Evolutionary conservation across 2,329 filamentous ascomycete genomes (phyloP), one percentile per base, ranked within the genome.

Genomic region (Neocatenulostroma microsporum): DNA sequence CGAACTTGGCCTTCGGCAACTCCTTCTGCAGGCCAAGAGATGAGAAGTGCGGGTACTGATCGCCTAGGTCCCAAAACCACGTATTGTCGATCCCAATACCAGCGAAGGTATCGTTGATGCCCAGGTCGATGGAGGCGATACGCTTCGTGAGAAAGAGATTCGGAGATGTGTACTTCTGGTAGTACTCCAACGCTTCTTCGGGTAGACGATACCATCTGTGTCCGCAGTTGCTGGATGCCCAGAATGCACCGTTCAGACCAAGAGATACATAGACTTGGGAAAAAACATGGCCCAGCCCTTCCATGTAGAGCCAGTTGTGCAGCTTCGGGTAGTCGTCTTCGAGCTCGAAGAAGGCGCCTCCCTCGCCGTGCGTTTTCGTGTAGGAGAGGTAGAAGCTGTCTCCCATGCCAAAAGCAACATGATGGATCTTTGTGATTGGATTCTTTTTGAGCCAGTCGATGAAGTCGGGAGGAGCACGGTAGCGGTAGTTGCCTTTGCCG

Each of bases 31-130:
- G 15, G 12, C 15, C 20, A n/a, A 34, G 15, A 3, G 10, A 8
- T 11, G 14, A 13, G 12, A 34, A 20, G 12, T 21, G 14, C 23
- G 33, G 33, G 13, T 36, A 36, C 21, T 36, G 12, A 23, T 36
- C 33, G 11, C 13, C 13, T 5, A 36, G 33, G 21, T 36, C 23
- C 33, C 33, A 36, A 17, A 36, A 36, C 33, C 33, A 36, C 14
- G 17, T 19, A 28, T 36, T 36, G 13, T 36, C 33, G 33, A 36
- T 23, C 12, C 33, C 33, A 13, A 36, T 36, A 4, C 33, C 33
- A 3, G 28, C 10, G 21, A 36, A 36, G 11, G 33, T 27, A 11
- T 19, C 33, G 5, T 28, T 28, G 20, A 14, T 9, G 10, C 33
- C 33, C 4, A 36, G 5, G 18, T 36, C 33, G 5, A 20, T 19